Evolutionary conservation across 306 rosid genomes (phyloP), one percentile per base, ranked within the genome.

Genomic region (Sphenostylis stenocarpa): DNA sequence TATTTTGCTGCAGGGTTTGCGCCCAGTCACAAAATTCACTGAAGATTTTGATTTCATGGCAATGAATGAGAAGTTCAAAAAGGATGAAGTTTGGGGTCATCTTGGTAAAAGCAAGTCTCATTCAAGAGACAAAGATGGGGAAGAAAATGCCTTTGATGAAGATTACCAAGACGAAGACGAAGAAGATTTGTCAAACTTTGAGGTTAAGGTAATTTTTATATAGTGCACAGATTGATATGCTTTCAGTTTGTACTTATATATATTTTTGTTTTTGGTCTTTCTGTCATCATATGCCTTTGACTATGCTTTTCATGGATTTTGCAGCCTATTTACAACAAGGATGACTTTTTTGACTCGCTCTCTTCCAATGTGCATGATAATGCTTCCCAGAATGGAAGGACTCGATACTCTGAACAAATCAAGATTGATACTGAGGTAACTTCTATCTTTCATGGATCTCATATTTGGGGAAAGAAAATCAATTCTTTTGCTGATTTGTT

Each of bases 31-130:
- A 48, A 86, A 72, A 71, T 95, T 95, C 82, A 90, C 97, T 1
- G 97, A 92, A 79, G 99, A 95, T 69, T 92, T 95, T 89, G 97
- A 95, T 79, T 92, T 95, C 88, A 87, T 14, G 67, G 97, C 97
- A 49, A 95, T 95, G 99, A 95, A 92, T 82, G 99, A 95, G 84
- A 95, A 92, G 82, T 95, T 95, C 77, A 95, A 92, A 48, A 95
- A 95, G 91, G 99, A 95, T 79, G 97, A 95, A 86, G 97, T 92
- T n/a, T 95, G 99, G 99, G 97, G 92, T 66, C 89, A 92, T 85
- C 96, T 95, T 61, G 98, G 97, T 64, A 95, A 90, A 86, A 85
- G 77, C 74, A 92, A 88, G 84, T 80, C 87, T 75, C 72, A 65
- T 65, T 74, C 84, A 29, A 90, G 82, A 76, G 92, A 86, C 28